phyloP scores from a whole-genome alignment of 371 early-diverging fungal genomes.

The Haplosporangium sp. region DNA sequence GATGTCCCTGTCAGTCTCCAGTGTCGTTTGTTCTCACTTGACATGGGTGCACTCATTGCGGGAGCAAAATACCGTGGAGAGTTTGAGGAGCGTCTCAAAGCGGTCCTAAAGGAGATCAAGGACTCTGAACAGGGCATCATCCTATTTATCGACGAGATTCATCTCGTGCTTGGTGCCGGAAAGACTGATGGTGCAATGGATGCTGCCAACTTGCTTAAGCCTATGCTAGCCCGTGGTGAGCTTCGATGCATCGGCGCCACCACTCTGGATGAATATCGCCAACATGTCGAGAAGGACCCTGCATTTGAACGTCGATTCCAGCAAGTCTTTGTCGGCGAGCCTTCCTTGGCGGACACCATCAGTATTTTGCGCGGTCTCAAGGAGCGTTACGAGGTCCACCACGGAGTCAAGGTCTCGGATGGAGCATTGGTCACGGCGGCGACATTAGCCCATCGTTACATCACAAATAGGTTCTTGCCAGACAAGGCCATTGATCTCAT shows the following conservation, averaged over 20 bases:
- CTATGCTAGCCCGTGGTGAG: conserved; percentile 87
- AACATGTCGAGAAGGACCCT: conserved; percentile 85
- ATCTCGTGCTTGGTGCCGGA: conserved; percentile 94
- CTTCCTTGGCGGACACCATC: conserved; percentile 83
- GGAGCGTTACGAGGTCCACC: conserved; percentile 86
- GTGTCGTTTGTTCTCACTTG: conserved; percentile 91
- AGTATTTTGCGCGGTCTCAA: conserved; percentile 89
- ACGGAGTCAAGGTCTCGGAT: conserved; percentile 89
- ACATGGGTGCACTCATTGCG: conserved; percentile 95
- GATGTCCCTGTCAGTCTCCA: conserved; percentile 94
- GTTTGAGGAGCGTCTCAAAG: conserved; percentile 99
- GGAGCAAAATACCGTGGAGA: conserved; percentile 97
- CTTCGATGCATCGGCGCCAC: conserved; percentile 93
- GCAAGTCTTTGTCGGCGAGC: conserved; percentile 85
- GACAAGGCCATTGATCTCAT: conserved; percentile 91
- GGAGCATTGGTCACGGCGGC: conserved; percentile 86
- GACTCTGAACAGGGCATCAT: conserved; percentile 92
- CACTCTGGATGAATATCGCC: conserved; percentile 88
- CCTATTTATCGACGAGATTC: conserved; percentile 99
- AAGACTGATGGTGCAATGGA: conserved; percentile 93
- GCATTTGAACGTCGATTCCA: conserved; percentile 94
- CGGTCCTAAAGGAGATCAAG: conserved; percentile 95
- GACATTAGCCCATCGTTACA: conserved; percentile 81
- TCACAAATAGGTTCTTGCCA: conserved; percentile 81
- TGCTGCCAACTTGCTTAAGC: conserved; percentile 94